Conservation (phyloP, 306 rosid genomes). For the Dryas alaskensis region DNA sequence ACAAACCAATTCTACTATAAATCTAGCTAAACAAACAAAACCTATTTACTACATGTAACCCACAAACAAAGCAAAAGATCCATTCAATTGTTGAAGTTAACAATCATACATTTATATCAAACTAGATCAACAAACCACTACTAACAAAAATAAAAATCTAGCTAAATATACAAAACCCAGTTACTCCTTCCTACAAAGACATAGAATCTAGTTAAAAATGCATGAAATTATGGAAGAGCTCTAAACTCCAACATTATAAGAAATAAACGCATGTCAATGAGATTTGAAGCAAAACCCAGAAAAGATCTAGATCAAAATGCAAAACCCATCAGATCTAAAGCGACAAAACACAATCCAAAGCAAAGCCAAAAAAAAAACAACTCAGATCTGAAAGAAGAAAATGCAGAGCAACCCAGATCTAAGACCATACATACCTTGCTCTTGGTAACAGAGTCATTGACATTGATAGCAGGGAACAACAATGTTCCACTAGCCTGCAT, state of each 20-base stretch:
- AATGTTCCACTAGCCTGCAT: slow-evolving; percentile 74
- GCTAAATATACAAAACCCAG: too few relatives aligned
- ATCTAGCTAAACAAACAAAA: too few relatives aligned
- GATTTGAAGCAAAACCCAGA: slow-evolving; percentile 6
- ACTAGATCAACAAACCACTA: not conserved
- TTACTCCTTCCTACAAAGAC: too few relatives aligned
- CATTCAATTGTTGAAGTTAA: not conserved
- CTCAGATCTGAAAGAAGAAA: slow-evolving; percentile 12
- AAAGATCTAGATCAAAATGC: not conserved
- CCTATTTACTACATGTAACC: too few relatives aligned
- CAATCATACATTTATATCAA: not conserved
- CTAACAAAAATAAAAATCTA: not conserved
- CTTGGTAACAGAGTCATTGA: slow-evolving; percentile 94
- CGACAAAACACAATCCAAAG: not conserved
- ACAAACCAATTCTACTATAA: too few relatives aligned
- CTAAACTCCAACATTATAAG: not conserved
- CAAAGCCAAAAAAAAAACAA: not conserved
- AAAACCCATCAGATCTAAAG: slow-evolving; percentile 10
- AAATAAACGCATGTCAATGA: not conserved
- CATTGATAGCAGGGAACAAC: slow-evolving; percentile 93
- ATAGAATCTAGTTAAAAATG: too few relatives aligned
- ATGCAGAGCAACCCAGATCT: not conserved
- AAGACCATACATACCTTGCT: slow-evolving; percentile 59
- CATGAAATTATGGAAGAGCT: not conserved
- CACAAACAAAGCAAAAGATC: not conserved